Conservation (phyloP, 768 basidiomycete species). For the Inosperma sp. region DNA sequence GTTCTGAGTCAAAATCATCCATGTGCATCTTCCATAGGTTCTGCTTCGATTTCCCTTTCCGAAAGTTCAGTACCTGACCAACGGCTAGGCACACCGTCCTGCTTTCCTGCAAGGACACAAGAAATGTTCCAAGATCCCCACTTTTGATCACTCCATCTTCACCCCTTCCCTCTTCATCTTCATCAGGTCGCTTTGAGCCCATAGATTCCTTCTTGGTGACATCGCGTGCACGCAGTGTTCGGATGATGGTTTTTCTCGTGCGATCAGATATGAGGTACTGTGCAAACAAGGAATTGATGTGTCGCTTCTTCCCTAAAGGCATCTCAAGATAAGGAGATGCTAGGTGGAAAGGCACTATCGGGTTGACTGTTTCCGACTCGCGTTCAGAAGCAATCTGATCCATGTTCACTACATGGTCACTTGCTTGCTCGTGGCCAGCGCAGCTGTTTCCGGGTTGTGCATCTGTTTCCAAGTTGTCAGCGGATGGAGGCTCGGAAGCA, state of each 20-base stretch:
- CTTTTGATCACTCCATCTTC: neutral
- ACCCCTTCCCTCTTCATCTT: neutral
- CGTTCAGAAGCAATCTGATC: neutral
- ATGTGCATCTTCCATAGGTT: neutral
- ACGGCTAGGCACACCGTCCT: neutral
- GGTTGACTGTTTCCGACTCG: neutral
- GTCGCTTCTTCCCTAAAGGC: neutral
- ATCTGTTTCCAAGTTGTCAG: neutral
- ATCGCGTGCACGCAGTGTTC: constrained; percentile 12
- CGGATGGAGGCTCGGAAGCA: neutral
- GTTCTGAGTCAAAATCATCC: neutral
- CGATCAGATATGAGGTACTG: neutral
- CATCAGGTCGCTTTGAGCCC: neutral
- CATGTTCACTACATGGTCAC: neutral
- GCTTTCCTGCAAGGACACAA: neutral
- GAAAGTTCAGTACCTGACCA: neutral
- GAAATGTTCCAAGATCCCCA: neutral
- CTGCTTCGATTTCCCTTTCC: neutral
- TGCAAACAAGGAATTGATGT: constrained; percentile 5
- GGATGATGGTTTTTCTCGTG: constrained; percentile 1
- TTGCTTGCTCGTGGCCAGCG: neutral
- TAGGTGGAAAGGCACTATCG: neutral
- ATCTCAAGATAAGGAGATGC: neutral
- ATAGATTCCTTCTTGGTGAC: constrained; percentile 3
- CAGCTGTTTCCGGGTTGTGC: neutral